A percentile compares a stretch with the other conserved stretches of the same genome.
Conservation (phyloP, 345 rosid genomes). For the Camelina hispida region DNA sequence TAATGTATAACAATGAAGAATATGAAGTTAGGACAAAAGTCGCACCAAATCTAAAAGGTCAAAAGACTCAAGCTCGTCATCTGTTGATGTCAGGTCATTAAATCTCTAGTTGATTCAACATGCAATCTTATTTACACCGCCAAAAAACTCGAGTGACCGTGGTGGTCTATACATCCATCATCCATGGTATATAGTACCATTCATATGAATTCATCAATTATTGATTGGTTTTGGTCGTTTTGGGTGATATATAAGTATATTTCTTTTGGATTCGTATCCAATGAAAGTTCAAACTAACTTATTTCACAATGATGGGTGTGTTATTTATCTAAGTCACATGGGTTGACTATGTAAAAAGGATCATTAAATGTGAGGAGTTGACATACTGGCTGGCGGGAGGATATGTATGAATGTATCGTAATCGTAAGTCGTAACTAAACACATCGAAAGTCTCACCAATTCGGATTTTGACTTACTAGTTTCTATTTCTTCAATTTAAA, state of each 20-base stretch:
- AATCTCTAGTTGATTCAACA: constrained; percentile 14
- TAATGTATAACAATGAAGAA: constrained; percentile 1
- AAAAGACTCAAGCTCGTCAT: constrained; percentile 42
- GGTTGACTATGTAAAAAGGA: constrained; percentile 31
- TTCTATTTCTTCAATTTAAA: neutral
- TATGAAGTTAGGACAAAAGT: constrained; percentile 27
- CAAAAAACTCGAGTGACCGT: constrained; percentile 13
- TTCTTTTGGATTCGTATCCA: neutral
- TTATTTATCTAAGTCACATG: constrained; percentile 30
- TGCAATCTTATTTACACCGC: constrained; percentile 24
- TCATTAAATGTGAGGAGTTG: constrained; percentile 43
- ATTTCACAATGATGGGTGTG: constrained; percentile 10
- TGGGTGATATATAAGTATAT: too few relatives aligned
- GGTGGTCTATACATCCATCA: neutral
- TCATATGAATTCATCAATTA: too few relatives aligned
- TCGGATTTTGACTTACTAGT: constrained; percentile 36
- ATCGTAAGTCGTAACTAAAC: constrained; percentile 13
- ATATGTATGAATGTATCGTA: constrained; percentile 24
- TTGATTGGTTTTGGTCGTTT: too few relatives aligned
- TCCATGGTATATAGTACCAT: constrained; percentile 4
- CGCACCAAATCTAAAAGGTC: constrained; percentile 35
- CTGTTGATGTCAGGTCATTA: constrained; percentile 23
- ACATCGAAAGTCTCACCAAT: constrained; percentile 37
- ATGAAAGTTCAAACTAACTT: neutral
- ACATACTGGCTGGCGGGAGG: constrained; percentile 20